A percentile compares a stretch with the other conserved stretches of the same genome.
These are phyloP conservation scores for Colletotrichum sp. DNA, from an alignment of 2,329 filamentous ascomycete genomes.

Conservation along the genomic window DNA sequence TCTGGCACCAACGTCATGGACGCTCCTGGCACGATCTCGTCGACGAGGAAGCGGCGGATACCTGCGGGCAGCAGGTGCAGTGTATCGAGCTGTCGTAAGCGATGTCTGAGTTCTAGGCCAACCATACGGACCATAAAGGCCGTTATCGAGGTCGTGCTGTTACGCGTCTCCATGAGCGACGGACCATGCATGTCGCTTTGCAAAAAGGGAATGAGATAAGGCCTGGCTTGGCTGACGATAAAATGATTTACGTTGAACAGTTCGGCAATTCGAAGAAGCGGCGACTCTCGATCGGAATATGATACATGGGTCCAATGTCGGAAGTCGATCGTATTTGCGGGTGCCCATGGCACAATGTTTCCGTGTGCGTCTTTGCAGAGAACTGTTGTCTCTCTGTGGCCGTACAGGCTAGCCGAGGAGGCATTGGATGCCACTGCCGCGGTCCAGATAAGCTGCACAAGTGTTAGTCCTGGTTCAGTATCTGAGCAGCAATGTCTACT, in stretches of 20 bases:
- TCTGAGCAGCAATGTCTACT: constrained; percentile 37
- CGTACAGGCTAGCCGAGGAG: constrained; percentile 68
- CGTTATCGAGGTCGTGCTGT: constrained; percentile 61
- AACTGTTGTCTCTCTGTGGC: constrained; percentile 66
- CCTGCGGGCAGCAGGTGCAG: constrained; percentile 73
- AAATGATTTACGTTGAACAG: constrained; percentile 96
- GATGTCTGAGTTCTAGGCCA: constrained; percentile 79
- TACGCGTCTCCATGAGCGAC: constrained; percentile 63
- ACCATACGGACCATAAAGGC: constrained; percentile 70
- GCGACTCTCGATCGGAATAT: constrained; percentile 68
- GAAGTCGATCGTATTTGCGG: constrained; percentile 65
- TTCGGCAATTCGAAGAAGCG: constrained; percentile 75
- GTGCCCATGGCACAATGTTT: constrained; percentile 75
- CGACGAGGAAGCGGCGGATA: constrained; percentile 78
- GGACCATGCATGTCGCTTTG: constrained; percentile 82
- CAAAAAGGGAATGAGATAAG: constrained; percentile 87
- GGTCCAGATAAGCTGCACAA: constrained; percentile 71
- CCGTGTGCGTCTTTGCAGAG: constrained; percentile 81
- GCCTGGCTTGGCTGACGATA: constrained; percentile 89
- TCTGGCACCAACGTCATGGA: constrained; percentile 84
- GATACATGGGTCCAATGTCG: constrained; percentile 71
- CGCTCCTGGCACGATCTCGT: constrained; percentile 80
- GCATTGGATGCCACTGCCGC: constrained; percentile 80
- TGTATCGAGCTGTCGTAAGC: constrained; percentile 80
- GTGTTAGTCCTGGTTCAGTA: constrained; percentile 3